Evolutionary conservation across 2,329 filamentous ascomycete genomes (phyloP).

Genomic region (Sarocladium brachiariae): DNA sequence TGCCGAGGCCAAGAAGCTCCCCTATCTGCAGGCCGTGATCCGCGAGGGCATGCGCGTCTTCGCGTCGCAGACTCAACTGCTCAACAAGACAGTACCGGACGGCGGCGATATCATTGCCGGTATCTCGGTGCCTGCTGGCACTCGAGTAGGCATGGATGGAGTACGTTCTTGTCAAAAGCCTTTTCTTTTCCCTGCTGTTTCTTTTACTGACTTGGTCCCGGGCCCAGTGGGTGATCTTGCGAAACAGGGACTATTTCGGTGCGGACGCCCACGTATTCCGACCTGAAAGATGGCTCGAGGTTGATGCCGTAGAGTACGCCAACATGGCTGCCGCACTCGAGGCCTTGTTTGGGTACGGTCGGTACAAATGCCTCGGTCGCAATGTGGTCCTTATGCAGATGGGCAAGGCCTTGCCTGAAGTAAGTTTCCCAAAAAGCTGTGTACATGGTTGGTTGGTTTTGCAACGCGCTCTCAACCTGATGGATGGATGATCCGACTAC

Average conservation of each 20-base stretch:
- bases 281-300: constrained; percentile 14
- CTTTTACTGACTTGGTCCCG: neutral
- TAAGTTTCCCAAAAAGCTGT: constrained; percentile 16
- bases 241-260: constrained; percentile 34
- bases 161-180: neutral
- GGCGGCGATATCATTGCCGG: constrained; percentile 1
- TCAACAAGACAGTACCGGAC: constrained; percentile 6
- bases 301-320: constrained; percentile 21
- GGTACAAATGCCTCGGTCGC: constrained; percentile 38
- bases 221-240: constrained; percentile 35
- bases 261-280: constrained; percentile 12
- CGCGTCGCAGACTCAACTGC: neutral
- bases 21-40: constrained; percentile 50
- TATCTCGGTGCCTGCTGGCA: neutral
- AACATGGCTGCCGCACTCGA: constrained; percentile 32
- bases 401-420: constrained; percentile 41
- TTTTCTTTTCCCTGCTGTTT: neutral
- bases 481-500: no score
- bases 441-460: no score
- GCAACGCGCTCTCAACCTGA: no score
- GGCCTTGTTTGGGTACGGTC: constrained; percentile 38
- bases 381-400: constrained; percentile 41
- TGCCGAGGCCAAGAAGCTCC: constrained; percentile 39
- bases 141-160: constrained; percentile 1
- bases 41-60: constrained; percentile 45